Base-by-base conservation (phyloP, 2,329 filamentous ascomycete genomes). In the Claviceps sorghi region DNA sequence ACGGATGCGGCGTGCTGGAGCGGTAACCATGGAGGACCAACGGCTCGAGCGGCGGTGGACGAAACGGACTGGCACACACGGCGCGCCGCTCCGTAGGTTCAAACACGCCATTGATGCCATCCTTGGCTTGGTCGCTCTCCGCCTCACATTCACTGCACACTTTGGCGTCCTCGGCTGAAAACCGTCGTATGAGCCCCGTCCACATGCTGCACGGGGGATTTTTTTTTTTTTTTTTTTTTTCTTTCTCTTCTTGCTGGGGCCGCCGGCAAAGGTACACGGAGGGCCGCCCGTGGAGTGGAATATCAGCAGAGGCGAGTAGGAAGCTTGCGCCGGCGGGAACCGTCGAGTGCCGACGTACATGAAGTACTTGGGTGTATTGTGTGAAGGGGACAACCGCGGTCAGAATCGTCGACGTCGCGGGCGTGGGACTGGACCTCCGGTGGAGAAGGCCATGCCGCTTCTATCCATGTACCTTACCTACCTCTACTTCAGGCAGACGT, bases 21-120 rank as follows among this genome's bases (percentile, higher is more conserved):
- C 74, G 72, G 67, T 83, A 88, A 40, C 86, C 86, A 22, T 72
- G 69, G 38, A 97, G 75, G 4, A 76, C 73, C 22, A 97, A 70
- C 0, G 91, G 88, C 53, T 91, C 90, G 49, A 97, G 78, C 0
- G 90, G 90, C 11, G 91, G 91, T 1, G 89, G 88, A 59, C 89
- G 85, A 66, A 95, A 89, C 1, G 88, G 89, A 13, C 85, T 89
- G 7, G 79, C 52, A 7, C 43, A 38, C 29, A 42, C 45, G 13
- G 36, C 77, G 51, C 78, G 81, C 58, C 86, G 80, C 42, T 57
- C 59, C 19, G 60, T 50, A n/a, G 67, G 67, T 21, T 62, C 61
- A 66, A 80, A 86, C 56, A 83, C 76, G 50, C 76, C 75, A 58
- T 74, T 72, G 64, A 82, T 69, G 57, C 75, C 74, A 57, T 77